Base-by-base conservation (phyloP, 1,284 basidiomycete species). In the Ustilago curta region DNA sequence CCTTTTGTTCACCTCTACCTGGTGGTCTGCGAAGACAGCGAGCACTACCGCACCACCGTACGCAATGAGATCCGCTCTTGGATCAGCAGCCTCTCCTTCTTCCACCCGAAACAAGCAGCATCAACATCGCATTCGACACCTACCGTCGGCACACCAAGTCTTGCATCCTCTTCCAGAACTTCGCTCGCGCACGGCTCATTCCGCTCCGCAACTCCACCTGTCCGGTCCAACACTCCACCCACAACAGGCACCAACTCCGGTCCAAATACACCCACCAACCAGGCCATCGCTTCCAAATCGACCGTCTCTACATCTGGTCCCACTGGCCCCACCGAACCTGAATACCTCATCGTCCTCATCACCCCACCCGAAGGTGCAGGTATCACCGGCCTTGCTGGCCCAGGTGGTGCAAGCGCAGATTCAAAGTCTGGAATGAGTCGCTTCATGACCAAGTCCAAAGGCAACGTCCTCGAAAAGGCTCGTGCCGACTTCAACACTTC, bases 401-500 rank as follows among this genome's bases (percentile, higher is more conserved):
- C 53, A 0, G 45, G 53, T 51, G 92, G 97, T 61, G 88, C 97
- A 2, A 91, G 95, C 73, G 90, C 97, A 54, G 68, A 70, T 19
- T 29, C 44, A 23, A 80, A 57, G 49, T 76, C 58, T 32, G 74
- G 60, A 44, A 80, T 66, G 76, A 81, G 64, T 61, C 77, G 75
- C 55, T 78, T 66, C 81, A 94, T 94, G 83, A 90, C 91, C 80
- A 89, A 93, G 80, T 89, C 93, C 81, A 94, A 91, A 86, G 89
- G 91, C 49, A 91, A 90, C 18, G 91, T 98, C 9, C 85, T 97
- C 60, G 95, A 97, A 85, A 96, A 95, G 86, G 89, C 98, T 53
- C 91, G 89, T 83, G 90, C 93, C 3, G 97, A 99, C 86, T 98
- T 98, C 85, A 98, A 97, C 80, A 83, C 88, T 0, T 92, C 92